Percentiles rank a stretch among this genome's conserved stretches.
Conservation (phyloP, 805 yeast genomes). For the Kuraishia cidri region DNA sequence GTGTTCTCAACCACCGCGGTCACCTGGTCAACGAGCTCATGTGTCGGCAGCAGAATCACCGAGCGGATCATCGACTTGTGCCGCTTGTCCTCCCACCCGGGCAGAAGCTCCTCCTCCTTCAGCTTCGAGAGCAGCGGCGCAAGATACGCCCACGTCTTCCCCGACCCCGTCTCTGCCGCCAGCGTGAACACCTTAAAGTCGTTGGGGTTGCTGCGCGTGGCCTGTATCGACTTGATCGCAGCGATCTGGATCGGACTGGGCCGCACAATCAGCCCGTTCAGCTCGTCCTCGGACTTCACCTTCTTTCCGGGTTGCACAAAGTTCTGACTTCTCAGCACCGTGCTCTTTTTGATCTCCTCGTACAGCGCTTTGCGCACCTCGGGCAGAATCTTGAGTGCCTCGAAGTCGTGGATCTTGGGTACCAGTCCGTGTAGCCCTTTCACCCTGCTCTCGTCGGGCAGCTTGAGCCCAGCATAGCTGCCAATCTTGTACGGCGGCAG, state of each 20-base stretch:
- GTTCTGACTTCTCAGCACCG: constrained; percentile 28
- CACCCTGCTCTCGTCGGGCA: constrained; percentile 23
- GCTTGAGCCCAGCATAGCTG: constrained; percentile 34
- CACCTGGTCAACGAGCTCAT: constrained; percentile 82
- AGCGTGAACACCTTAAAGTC: constrained; percentile 57
- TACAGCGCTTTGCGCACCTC: constrained; percentile 53
- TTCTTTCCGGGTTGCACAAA: constrained; percentile 16
- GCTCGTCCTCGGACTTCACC: constrained; percentile 19
- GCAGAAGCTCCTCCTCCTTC: constrained; percentile 42
- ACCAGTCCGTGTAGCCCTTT: constrained; percentile 28
- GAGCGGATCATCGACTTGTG: constrained; percentile 47
- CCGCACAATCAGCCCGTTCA: constrained; percentile 27
- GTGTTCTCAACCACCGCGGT: constrained; percentile 28
- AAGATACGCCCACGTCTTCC: constrained; percentile 89
- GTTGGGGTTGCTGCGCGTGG: constrained; percentile 22
- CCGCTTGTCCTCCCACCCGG: constrained; percentile 23
- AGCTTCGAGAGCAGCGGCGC: constrained; percentile 66
- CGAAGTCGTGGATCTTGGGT: constrained; percentile 50
- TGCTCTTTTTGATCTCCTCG: constrained; percentile 38
- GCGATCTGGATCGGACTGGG: constrained; percentile 84
- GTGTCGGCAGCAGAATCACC: constrained; percentile 80
- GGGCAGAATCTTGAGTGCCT: constrained; percentile 60
- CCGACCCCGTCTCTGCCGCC: constrained; percentile 97
- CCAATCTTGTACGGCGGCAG: constrained; percentile 32
- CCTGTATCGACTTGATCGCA: constrained; percentile 50